Conservation (phyloP, 2,329 filamentous ascomycete genomes). For the Juglanconis sp. region DNA sequence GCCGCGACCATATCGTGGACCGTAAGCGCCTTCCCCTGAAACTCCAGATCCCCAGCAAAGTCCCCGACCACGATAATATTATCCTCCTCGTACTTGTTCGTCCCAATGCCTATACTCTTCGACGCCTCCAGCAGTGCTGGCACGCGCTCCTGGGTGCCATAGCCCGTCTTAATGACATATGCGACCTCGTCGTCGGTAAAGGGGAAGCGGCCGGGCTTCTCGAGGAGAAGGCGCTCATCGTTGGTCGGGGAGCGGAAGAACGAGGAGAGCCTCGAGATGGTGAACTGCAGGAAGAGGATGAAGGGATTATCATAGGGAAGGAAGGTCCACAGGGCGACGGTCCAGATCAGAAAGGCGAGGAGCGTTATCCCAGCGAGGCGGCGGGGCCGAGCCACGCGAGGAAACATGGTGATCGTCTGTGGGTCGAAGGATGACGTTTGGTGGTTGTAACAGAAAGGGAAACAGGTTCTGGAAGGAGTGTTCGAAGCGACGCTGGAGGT, state of each 20-base stretch:
- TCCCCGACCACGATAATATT: conserved; percentile 50
- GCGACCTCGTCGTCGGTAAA: conserved; percentile 45
- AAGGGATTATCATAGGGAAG: conserved; percentile 29
- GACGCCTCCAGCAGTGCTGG: conserved; percentile 45
- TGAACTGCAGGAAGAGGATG: conserved; percentile 26
- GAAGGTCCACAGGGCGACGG: conserved; percentile 21
- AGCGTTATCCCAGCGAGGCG: conserved; percentile 9
- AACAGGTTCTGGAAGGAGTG: background rate
- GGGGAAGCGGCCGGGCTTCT: conserved; percentile 38
- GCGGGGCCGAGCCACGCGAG: conserved; percentile 15
- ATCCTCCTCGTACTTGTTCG: conserved; percentile 31
- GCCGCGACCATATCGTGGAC: conserved; percentile 40
- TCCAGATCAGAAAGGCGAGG: conserved; percentile 17
- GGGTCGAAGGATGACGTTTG: background rate
- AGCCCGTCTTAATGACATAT: conserved; percentile 54
- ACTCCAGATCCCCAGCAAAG: conserved; percentile 35
- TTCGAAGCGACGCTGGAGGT: background rate
- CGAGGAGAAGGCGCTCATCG: conserved; percentile 41
- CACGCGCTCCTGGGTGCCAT: conserved; percentile 49
- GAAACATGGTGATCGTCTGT: conserved; percentile 13
- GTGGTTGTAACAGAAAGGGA: background rate
- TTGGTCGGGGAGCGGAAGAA: conserved; percentile 26
- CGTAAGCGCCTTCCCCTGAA: conserved; percentile 25
- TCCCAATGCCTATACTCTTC: conserved; percentile 28
- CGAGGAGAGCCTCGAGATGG: conserved; percentile 23